These are phyloP conservation scores for Lactifluus subvellereus DNA, from an alignment of 768 basidiomycete genomes.

Conservation along the genomic window DNA sequence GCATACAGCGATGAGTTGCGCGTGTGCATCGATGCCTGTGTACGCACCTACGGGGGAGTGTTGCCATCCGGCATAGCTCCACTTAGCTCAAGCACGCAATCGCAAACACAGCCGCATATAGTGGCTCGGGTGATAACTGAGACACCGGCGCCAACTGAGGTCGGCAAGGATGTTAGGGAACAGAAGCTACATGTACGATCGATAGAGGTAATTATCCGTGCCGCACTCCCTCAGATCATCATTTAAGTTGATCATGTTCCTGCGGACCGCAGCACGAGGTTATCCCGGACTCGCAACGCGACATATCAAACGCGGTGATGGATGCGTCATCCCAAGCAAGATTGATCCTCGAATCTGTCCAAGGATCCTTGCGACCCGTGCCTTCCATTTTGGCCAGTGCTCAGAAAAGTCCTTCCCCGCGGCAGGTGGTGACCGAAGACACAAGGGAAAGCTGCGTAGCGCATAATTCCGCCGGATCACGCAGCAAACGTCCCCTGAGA, in stretches of 20 bases:
- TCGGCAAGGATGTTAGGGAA: neutral
- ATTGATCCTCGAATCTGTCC: neutral
- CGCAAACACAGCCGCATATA: neutral
- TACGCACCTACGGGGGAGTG: constrained; percentile 4
- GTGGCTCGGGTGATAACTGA: neutral
- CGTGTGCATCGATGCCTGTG: constrained; percentile 14
- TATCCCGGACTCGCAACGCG: constrained; percentile 13
- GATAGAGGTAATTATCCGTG: constrained; percentile 7
- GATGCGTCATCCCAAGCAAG: neutral
- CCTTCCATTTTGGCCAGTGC: neutral
- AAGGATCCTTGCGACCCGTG: neutral
- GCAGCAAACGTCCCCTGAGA: neutral
- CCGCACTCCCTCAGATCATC: neutral
- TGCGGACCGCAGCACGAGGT: constrained; percentile 8
- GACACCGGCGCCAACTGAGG: neutral
- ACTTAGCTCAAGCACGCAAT: constrained; percentile 8
- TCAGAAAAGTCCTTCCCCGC: neutral
- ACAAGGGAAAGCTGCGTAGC: neutral
- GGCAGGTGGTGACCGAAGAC: neutral
- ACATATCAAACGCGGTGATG: neutral
- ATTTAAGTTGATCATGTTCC: neutral
- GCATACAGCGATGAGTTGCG: constrained; percentile 13
- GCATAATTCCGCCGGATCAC: neutral
- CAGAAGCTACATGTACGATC: neutral
- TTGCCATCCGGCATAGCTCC: constrained; percentile 9